phyloP scores from a whole-genome alignment of 2,329 filamentous ascomycete species.

The Nemania sp. region DNA sequence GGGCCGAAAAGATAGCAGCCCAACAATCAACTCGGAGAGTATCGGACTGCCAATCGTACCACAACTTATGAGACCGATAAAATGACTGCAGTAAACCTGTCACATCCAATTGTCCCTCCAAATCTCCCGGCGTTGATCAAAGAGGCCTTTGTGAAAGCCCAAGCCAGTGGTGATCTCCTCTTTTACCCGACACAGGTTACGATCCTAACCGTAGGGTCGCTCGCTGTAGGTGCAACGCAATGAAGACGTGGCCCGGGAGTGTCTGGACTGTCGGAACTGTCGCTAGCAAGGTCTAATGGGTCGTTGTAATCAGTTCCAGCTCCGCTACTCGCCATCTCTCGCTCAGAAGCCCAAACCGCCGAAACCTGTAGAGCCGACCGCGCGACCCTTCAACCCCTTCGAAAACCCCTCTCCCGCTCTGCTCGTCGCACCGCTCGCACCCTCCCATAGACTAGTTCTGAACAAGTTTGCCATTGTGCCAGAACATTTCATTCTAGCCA shows the following conservation, averaged over 20 bases:
- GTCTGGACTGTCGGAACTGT: too few species aligned
- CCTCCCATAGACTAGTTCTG: conserved; percentile 66
- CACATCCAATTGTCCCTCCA: conserved; percentile 47
- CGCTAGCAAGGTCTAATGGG: conserved; percentile 7
- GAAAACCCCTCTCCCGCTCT: conserved; percentile 59
- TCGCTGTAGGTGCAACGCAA: conserved; percentile 29
- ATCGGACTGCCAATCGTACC: conserved; percentile 1
- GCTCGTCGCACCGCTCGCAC: conserved; percentile 58
- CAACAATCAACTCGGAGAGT: background rate
- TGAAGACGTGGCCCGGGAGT: background rate
- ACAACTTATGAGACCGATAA: conserved; percentile 24
- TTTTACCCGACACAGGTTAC: conserved; percentile 61
- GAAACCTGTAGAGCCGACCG: conserved; percentile 45
- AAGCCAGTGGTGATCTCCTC: conserved; percentile 52
- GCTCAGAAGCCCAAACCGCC: conserved; percentile 66
- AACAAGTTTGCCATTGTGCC: conserved; percentile 77
- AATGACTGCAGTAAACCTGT: conserved; percentile 40
- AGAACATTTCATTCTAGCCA: conserved; percentile 74
- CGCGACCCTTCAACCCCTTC: conserved; percentile 65
- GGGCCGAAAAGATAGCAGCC: background rate
- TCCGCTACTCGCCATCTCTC: conserved; percentile 71
- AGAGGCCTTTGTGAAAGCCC: conserved; percentile 53
- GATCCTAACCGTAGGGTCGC: conserved; percentile 47
- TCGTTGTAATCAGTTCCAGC: conserved; percentile 64
- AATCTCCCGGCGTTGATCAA: conserved; percentile 58